These are phyloP conservation scores for Quercus cerris DNA, from an alignment of 306 rosid species.

Conservation along the genomic window DNA sequence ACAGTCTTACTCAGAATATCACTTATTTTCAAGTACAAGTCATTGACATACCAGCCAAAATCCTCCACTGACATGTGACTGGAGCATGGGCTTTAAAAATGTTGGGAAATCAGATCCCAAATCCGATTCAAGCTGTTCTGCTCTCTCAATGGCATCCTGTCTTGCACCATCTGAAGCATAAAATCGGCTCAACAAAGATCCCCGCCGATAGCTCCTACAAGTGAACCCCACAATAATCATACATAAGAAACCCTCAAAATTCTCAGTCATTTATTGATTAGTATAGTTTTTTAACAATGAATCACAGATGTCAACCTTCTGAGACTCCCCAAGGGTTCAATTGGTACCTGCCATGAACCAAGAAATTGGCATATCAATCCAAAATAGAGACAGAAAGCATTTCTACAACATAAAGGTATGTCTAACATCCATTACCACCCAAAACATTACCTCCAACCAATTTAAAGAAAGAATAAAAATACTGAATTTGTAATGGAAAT, in stretches of 20 bases:
- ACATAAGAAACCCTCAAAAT: background rate
- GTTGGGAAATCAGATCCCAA: conserved; percentile 37
- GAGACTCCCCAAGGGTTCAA: conserved; percentile 26
- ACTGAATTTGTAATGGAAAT: background rate
- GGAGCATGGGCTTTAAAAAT: conserved; percentile 51
- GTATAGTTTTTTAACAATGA: background rate
- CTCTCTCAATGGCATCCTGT: conserved; percentile 37
- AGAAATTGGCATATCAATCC: background rate
- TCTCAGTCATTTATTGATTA: background rate
- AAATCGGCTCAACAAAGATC: conserved; percentile 38
- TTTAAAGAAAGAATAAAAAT: background rate
- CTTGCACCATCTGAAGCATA: conserved; percentile 47
- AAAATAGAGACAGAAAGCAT: background rate
- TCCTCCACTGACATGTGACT: conserved; percentile 56
- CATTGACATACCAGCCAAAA: conserved; percentile 52
- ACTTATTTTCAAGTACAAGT: background rate
- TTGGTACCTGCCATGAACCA: conserved; percentile 32
- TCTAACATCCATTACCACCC: background rate
- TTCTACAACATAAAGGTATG: background rate
- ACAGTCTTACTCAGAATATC: background rate
- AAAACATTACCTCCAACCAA: background rate
- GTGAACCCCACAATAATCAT: background rate
- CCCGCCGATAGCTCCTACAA: conserved; percentile 29
- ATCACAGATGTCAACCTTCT: conserved; percentile 27
- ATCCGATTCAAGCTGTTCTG: conserved; percentile 28